Evolutionary conservation across 2,329 filamentous ascomycete species (phyloP).

Genomic region (Grosmannia huntii): DNA sequence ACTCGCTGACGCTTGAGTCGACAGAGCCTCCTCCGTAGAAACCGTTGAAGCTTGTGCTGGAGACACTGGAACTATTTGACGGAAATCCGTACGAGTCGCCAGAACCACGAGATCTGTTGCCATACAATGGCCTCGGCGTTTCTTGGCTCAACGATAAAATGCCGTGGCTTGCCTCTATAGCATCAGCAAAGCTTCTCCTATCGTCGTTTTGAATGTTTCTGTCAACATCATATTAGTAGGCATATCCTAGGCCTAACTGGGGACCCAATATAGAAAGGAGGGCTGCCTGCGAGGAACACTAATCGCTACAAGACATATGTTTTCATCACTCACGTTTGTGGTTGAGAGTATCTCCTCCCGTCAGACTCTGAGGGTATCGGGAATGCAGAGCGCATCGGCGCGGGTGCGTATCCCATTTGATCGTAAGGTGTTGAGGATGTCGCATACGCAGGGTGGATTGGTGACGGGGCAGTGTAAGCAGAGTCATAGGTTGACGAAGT

Average conservation of each 20-base stretch:
- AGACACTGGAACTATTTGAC: conserved; percentile 79
- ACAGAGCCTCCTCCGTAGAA: conserved; percentile 73
- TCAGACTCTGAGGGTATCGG: conserved; percentile 16
- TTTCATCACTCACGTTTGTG: conserved; percentile 1
- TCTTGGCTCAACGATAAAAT: conserved; percentile 97
- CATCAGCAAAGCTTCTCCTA: conserved; percentile 68
- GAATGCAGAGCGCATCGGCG: conserved; percentile 47
- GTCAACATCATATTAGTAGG: not conserved
- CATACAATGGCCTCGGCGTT: conserved; percentile 83
- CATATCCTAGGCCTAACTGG: no score
- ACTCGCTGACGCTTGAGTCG: conserved; percentile 78
- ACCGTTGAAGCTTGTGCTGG: conserved; percentile 63
- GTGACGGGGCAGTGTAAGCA: conserved; percentile 54
- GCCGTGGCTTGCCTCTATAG: conserved; percentile 81
- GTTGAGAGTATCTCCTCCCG: conserved; percentile 23
- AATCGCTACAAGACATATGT: not conserved
- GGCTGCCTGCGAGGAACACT: not conserved
- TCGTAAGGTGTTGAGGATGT: conserved; percentile 62
- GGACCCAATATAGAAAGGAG: not conserved
- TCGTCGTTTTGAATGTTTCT: conserved; percentile 41
- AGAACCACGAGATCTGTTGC: conserved; percentile 52
- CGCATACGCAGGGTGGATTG: conserved; percentile 50
- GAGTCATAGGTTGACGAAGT: conserved; percentile 57
- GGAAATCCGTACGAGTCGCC: conserved; percentile 88
- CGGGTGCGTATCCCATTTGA: conserved; percentile 59